Conservation (phyloP, 768 basidiomycete species). For the Termitomyces sp. region DNA sequence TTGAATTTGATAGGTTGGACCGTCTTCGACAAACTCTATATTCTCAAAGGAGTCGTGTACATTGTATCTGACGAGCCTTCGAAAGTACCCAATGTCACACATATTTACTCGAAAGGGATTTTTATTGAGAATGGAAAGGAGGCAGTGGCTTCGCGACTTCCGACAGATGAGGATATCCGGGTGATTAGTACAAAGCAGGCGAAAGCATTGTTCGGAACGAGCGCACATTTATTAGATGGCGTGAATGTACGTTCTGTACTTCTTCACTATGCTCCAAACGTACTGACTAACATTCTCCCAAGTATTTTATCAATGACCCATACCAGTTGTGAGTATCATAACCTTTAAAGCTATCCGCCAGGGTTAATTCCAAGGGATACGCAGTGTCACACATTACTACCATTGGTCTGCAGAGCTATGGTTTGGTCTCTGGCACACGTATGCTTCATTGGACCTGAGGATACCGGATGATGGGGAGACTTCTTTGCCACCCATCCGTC, state of each 20-base stretch:
- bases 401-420: slow-evolving; percentile 92
- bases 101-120: slow-evolving; percentile 68
- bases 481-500: slow-evolving; percentile 65
- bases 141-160: slow-evolving; percentile 55
- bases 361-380: background rate
- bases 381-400: slow-evolving; percentile 86
- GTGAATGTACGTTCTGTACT: slow-evolving; percentile 45
- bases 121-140: slow-evolving; percentile 53
- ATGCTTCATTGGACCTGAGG: slow-evolving; percentile 70
- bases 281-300: slow-evolving; percentile 4
- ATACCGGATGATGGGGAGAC: slow-evolving; percentile 67
- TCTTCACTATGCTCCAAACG: background rate
- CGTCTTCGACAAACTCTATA: slow-evolving; percentile 77
- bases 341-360: background rate
- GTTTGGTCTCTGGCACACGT: slow-evolving; percentile 91
- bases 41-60: slow-evolving; percentile 77
- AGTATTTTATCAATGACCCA: slow-evolving; percentile 84
- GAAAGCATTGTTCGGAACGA: slow-evolving; percentile 58
- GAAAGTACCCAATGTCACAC: slow-evolving; percentile 55
- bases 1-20: slow-evolving; percentile 70
- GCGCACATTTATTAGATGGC: slow-evolving; percentile 75
- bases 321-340: slow-evolving; percentile 67
- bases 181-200: slow-evolving; percentile 71
- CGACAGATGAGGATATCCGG: slow-evolving; percentile 74
- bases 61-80: slow-evolving; percentile 74